Evolutionary conservation across 352 stramenopile genomes (phyloP), one percentile per base, ranked within the genome.

Genomic region (Globisporangium lucens): DNA sequence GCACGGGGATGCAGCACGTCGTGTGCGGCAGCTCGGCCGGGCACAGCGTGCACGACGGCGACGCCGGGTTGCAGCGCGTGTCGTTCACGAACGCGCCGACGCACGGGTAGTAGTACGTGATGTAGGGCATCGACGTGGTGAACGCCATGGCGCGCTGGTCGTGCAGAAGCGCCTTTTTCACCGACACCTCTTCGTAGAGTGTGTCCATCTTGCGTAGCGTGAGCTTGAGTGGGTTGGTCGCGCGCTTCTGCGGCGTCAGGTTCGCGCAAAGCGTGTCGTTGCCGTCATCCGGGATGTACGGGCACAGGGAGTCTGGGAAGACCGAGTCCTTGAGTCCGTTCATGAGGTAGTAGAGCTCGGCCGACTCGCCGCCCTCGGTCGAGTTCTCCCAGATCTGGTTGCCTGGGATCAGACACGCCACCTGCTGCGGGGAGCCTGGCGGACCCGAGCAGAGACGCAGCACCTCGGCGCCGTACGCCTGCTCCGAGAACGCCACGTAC

Each of bases 301-400:
- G 76, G 22, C 79, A 90, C 22, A 84, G 67, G 2, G 76, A 77
- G 53, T 80, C 63, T 0, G 79, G 82, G 62, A 81, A 90, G 51
- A 90, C 79, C 51, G 75, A 72, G 58, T 84, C 59, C 69, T 83
- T 78, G 30, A 89, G 56, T 0, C 80, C 77, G 58, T 88, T 83
- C 33, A 78, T 66, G 33, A 90, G 63, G 64, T 85, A 87, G 67
- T 77, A 77, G 7, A 90, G 74, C 71, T 79, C 60, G 9, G 71
- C 69, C 2, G 70, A 77, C 49, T 85, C 82, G 8, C 82, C 80
- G 35, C 78, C 82, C 33, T 89, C 80, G 10, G 82, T 90, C 41
- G 82, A 78, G 82, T 90, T 89, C 59, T 87, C 75, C 76, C 78
- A 89, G 56, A 89, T 86, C 13, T 64, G 63, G 60, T 90, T 88